Percentiles rank a stretch among this genome's conserved stretches.
These are phyloP conservation scores for Fistulifera pelliculosa DNA, from an alignment of 108 stramenopile genomes.

Conservation along the genomic window DNA sequence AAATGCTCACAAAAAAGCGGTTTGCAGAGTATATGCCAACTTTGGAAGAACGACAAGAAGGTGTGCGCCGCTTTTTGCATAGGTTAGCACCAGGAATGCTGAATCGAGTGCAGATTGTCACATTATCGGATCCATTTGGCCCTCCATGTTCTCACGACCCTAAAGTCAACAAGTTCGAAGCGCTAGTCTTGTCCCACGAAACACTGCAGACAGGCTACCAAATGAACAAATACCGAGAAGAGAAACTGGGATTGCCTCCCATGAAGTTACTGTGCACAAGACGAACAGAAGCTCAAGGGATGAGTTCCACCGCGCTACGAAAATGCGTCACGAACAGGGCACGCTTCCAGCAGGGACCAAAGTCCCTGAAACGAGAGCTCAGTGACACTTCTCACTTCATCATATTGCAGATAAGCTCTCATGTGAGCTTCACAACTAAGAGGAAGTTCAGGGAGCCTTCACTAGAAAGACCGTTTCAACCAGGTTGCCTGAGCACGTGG, in stretches of 20 bases:
- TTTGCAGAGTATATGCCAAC: slow-evolving; percentile 61
- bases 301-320: slow-evolving; percentile 80
- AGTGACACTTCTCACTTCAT: too few species aligned
- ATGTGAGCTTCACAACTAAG: too few species aligned
- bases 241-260: slow-evolving; percentile 49
- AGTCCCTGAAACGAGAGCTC: too few species aligned
- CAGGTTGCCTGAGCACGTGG: too few species aligned
- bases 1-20: slow-evolving; percentile 65
- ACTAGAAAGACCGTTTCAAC: too few species aligned
- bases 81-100: slow-evolving; percentile 79
- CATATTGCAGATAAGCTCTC: too few species aligned
- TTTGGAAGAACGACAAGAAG: slow-evolving; percentile 42
- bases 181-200: slow-evolving; percentile 76
- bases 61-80: slow-evolving; percentile 63
- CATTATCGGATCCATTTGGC: slow-evolving; percentile 71
- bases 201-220: slow-evolving; percentile 63
- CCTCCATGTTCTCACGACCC: slow-evolving; percentile 50
- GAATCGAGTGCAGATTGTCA: slow-evolving; percentile 64
- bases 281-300: slow-evolving; percentile 79
- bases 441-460: too few species aligned
- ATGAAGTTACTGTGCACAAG: slow-evolving; percentile 72
- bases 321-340: slow-evolving; percentile 16
- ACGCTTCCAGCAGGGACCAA: too few species aligned
- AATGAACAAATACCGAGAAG: slow-evolving; percentile 55
- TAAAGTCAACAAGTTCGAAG: slow-evolving; percentile 46